A percentile compares a stretch with the other conserved stretches of the same genome.
phyloP scores from a whole-genome alignment of 768 basidiomycete genomes.

The Russula sp. region DNA sequence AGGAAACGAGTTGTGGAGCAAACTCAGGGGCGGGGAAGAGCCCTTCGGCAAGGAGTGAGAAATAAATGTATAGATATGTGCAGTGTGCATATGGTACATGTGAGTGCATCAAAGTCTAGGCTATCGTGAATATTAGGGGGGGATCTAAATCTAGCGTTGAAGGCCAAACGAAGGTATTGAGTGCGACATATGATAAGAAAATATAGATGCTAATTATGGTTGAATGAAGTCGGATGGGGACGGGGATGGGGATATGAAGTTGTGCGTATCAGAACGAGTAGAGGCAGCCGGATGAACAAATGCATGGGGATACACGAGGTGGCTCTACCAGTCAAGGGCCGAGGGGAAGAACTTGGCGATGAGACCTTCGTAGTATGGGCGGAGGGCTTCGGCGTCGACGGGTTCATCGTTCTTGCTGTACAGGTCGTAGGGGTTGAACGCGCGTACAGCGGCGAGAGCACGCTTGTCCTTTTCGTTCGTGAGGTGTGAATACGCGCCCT shows the following conservation, averaged over 20 bases:
- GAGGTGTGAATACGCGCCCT: slow-evolving; percentile 75
- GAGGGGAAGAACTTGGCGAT: slow-evolving; percentile 84
- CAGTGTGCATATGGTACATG: neutral
- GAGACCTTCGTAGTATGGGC: slow-evolving; percentile 76
- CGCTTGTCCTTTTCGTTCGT: slow-evolving; percentile 61
- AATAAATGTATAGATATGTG: neutral
- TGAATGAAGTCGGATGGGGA: slow-evolving; percentile 1
- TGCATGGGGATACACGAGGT: neutral
- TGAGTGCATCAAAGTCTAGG: neutral
- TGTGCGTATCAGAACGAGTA: slow-evolving; percentile 8
- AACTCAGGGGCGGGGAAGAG: neutral
- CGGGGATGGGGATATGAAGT: slow-evolving; percentile 1
- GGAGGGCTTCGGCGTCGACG: slow-evolving; percentile 51
- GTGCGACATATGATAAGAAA: slow-evolving; percentile 2
- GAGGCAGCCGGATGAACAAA: neutral
- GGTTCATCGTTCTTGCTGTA: slow-evolving; percentile 83
- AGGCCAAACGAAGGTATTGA: neutral
- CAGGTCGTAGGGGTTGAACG: slow-evolving; percentile 92
- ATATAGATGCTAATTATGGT: neutral
- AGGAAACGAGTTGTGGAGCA: neutral
- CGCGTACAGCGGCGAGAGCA: slow-evolving; percentile 64
- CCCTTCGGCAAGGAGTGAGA: neutral
- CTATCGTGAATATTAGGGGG: neutral
- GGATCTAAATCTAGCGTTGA: slow-evolving; percentile 12
- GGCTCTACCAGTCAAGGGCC: slow-evolving; percentile 65